phyloP scores from a whole-genome alignment of 2,329 filamentous ascomycete species.

The Colletotrichum spaethianum region DNA sequence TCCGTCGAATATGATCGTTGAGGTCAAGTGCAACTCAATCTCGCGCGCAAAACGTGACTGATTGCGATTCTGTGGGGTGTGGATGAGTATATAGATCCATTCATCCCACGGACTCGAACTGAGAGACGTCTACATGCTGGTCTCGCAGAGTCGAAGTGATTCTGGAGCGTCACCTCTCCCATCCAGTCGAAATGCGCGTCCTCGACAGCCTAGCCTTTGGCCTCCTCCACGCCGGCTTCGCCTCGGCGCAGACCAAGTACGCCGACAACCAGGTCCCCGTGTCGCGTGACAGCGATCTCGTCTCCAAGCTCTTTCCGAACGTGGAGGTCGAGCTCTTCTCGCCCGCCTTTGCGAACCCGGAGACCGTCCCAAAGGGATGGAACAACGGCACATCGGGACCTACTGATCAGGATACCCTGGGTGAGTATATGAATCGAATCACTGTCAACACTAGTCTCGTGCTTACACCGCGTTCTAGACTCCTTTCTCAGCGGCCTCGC shows the following conservation, averaged over 20 bases:
- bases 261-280: slow-evolving; percentile 24
- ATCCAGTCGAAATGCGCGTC: neutral
- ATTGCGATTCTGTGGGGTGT: neutral
- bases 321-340: slow-evolving; percentile 45
- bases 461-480: slow-evolving; percentile 22
- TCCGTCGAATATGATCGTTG: neutral
- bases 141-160: neutral
- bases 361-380: slow-evolving; percentile 44
- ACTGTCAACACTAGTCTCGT: fast-evolving
- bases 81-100: neutral
- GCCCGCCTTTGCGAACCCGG: slow-evolving; percentile 44
- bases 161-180: neutral
- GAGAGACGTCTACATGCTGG: too few species aligned
- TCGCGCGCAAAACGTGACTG: neutral
- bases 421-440: neutral
- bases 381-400: slow-evolving; percentile 47
- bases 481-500: slow-evolving; percentile 42
- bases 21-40: neutral
- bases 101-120: neutral
- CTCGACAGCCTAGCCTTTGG: neutral
- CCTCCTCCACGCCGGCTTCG: neutral
- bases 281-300: neutral
- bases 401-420: slow-evolving; percentile 41
- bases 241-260: slow-evolving; percentile 23
- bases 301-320: slow-evolving; percentile 16